Evolutionary conservation across 352 stramenopile species (phyloP), one percentile per base, ranked within the genome.

Genomic region (Pythium aristosporum): DNA sequence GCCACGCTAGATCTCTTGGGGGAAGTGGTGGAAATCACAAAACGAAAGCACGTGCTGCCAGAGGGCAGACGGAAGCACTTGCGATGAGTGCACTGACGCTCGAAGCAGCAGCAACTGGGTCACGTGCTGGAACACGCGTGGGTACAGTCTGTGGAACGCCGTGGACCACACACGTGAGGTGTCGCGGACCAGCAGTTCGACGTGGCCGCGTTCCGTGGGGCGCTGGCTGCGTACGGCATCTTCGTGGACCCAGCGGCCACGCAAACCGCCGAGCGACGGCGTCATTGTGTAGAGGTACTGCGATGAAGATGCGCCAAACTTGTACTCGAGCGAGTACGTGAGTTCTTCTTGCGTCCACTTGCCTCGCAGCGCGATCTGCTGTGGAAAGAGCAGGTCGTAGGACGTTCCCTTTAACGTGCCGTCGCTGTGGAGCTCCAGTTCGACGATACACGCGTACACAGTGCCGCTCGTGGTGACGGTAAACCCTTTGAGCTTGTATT

Each of bases 391-490:
- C n/a, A 84, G 44, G 44, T 88, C 79, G 20, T 72, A 69, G 44
- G 79, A 91, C 6, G 62, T 74, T 0, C 81, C 81, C 2, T 63
- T 69, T 10, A 87, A 56, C 47, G 71, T 69, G 5, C 81, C 77
- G 42, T 87, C 77, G 0, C 36, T 49, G 42, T 75, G 55, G 9
- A 91, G 67, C 9, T 61, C 67, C 3, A 91, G 4, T 0, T 57
- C 58, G 16, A 91, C 68, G 3, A 42, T 32, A 46, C 77, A 91
- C 53, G 84, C 73, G 65, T 88, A 88, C 9, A 88, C 77, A 32
- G 81, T 78, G 21, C 72, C 68, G 37, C 83, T 88, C 49, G 79
- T 73, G 10, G 73, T 79, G 10, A 90, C 82, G 1, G 80, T 88
- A 47, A 77, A 79, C 15, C 81, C 81, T 21, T 67, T 66, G n/a